Evolutionary conservation across 768 basidiomycete species (phyloP), one percentile per base, ranked within the genome.

Genomic region (Lentinula aciculospora): DNA sequence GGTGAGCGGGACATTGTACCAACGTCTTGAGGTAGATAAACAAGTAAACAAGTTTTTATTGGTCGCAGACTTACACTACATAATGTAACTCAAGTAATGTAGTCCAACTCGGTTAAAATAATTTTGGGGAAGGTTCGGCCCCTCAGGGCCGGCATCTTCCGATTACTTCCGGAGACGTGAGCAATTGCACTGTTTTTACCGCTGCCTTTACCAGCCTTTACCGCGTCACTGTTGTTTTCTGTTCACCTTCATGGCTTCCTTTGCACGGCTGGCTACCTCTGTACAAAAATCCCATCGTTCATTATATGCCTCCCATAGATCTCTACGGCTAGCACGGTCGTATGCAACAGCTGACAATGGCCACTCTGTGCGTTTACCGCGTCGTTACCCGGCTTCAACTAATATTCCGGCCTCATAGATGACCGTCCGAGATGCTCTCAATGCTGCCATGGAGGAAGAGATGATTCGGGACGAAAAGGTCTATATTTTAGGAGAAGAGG

Each of bases 371-470:
- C 61, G 80, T 76, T 57, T 73, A 25, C 47, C 51, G 56, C 54
- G 15, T 57, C 61, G 59, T 58, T 53, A 63, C 62, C 65, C 59
- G 48, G 59, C 62, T 59, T n/a, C 50, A 31, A 40, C 57, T 45
- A 17, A 36, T 63, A 53, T 61, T 51, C 53, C 34, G 48, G 29
- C 21, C 27, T 37, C 56, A 31, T 63, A 94, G 93, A 93, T 96
- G 95, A 98, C 94, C 56, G 96, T 97, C 61, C 92, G 97, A 68
- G 97, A 99, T 57, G 97, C 97, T 44, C 87, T 99, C 62, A 98
- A 98, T 74, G 76, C 86, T 56, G 97, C 97, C 28, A 94, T 99
- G 92, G 97, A 98, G 77, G 97, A 99, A 76, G 97, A 99, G 77
- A 98, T 99, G 97, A 71, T 87, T 65, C 86, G 93, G 45, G 97